Evolutionary conservation across 2,329 filamentous ascomycete species (phyloP), one percentile per base, ranked within the genome.

Genomic region (Colletotrichum sp.): DNA sequence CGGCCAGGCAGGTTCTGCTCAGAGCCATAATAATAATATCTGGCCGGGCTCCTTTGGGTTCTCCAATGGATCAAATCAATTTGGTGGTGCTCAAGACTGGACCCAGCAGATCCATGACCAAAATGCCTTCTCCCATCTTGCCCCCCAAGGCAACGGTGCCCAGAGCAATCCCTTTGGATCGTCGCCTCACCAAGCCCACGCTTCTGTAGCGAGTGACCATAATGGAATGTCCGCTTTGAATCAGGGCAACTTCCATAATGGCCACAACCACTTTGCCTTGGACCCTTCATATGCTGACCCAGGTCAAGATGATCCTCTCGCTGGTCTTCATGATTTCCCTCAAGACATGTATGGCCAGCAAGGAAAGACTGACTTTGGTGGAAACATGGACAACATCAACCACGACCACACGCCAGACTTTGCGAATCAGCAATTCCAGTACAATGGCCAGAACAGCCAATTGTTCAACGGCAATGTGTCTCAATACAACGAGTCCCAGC

Each of bases 81-180:
- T 84, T 78, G 85, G 87, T 66, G 82, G 83, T 66, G 80, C 80
- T 57, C 85, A 86, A 70, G 73, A 81, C 44, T 87, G 86, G 86
- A 78, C 82, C 10, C 86, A 86, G 76, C 75, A 83, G 36, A 81
- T 85, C 66, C 75, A 79, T 28, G 83, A 83, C 21, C 85, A 85
- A 74, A 67, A 81, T 24, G 76, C 79, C 24, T 79, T 79, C 26
- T 85, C 83, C 79, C 76, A 84, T 81, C 78, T 86, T 84, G 78
- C 85, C 84, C 81, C 81, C 26, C 80, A 82, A 76, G 78, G 81
- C n/a, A 82, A 81, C 55, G 80, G 83, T n/a, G 85, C 83, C 68
- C 73, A 76, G 26, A 60, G 52, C 13, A 67, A 28, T 52, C 65
- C 72, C 36, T 77, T 74, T 49, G 76, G 57, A n/a, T 70, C 59